These are phyloP conservation scores for Amauroascus verrucosus DNA, from an alignment of 2,329 filamentous ascomycete genomes.

Conservation along the genomic window DNA sequence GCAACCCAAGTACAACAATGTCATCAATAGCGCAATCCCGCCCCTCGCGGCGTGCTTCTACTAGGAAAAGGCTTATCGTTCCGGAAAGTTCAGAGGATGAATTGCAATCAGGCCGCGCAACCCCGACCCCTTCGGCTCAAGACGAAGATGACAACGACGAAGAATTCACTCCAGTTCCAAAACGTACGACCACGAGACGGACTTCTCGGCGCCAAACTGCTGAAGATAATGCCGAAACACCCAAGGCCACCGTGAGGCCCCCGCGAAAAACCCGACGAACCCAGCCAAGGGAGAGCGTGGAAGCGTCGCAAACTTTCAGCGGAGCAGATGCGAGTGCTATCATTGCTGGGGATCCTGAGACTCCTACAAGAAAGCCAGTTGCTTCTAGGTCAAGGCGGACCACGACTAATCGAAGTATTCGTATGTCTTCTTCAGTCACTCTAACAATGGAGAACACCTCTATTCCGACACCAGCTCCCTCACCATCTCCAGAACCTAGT, in stretches of 20 bases:
- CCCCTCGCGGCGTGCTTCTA: conserved; percentile 49
- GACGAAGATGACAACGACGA: conserved; percentile 58
- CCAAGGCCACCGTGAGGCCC: conserved; percentile 21
- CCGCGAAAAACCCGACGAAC: conserved; percentile 21
- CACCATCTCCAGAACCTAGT: conserved; percentile 46
- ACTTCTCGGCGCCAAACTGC: conserved; percentile 47
- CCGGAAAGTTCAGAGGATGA: conserved; percentile 72
- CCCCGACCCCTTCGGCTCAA: conserved; percentile 32
- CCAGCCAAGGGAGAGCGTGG: conserved; percentile 38
- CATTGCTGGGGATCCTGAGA: conserved; percentile 37
- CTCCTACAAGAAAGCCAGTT: conserved; percentile 16
- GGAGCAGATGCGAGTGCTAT: conserved; percentile 41
- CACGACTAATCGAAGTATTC: conserved; percentile 33
- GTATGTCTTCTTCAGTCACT: conserved; percentile 35
- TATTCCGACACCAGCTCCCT: conserved; percentile 42
- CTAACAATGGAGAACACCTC: conserved; percentile 32
- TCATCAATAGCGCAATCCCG: conserved; percentile 38
- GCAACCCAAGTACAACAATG: conserved; percentile 20
- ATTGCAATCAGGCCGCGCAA: conserved; percentile 39
- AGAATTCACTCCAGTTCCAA: conserved; percentile 67
- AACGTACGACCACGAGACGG: conserved; percentile 48
- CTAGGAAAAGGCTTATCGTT: conserved; percentile 62
- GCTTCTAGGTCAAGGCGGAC: conserved; percentile 61
- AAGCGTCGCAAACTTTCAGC: conserved; percentile 53
- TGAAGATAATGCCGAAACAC: conserved; percentile 41